Evolutionary conservation across 192 early-diverging fungal species (phyloP).

Genomic region (Coemansia sp.): DNA sequence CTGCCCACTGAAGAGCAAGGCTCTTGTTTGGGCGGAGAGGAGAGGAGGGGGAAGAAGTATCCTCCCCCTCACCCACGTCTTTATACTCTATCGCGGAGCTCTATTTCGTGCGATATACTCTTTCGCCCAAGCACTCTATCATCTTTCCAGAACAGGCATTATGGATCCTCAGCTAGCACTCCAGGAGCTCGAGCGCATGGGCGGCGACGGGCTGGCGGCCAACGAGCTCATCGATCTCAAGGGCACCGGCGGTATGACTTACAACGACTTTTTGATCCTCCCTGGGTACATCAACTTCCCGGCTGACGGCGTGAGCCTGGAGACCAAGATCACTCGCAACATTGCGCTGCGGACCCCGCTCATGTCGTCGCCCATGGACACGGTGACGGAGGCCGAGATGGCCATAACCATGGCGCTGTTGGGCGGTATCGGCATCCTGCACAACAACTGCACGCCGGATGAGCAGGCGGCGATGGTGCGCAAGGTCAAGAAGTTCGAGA

Average conservation of each 20-base stretch:
- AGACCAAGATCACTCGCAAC: slow-evolving; percentile 84
- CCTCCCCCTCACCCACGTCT: too few species aligned
- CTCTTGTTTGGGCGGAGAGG: too few species aligned
- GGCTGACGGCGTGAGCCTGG: slow-evolving; percentile 70
- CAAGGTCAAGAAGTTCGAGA: slow-evolving; percentile 96
- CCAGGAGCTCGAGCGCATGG: slow-evolving; percentile 46
- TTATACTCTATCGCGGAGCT: too few species aligned
- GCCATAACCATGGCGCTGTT: slow-evolving; percentile 93
- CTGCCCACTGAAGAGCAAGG: too few species aligned
- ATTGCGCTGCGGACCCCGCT: slow-evolving; percentile 91
- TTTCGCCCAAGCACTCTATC: too few species aligned
- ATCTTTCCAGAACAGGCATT: background rate
- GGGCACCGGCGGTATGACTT: slow-evolving; percentile 85
- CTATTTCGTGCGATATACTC: too few species aligned
- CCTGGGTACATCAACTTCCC: slow-evolving; percentile 95
- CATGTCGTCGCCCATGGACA: slow-evolving; percentile 96
- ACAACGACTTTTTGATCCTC: slow-evolving; percentile 97
- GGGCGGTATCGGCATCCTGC: slow-evolving; percentile 95
- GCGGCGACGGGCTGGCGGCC: slow-evolving; percentile 78
- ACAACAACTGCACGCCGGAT: slow-evolving; percentile 93
- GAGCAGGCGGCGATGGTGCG: slow-evolving; percentile 98
- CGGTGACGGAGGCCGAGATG: slow-evolving; percentile 98
- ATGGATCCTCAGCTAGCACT: slow-evolving; percentile 41
- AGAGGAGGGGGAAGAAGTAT: too few species aligned
- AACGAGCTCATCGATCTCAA: slow-evolving; percentile 78